Evolutionary conservation across 2,329 filamentous ascomycete species (phyloP), one percentile per base, ranked within the genome.

Genomic region (Fusarium temperatum): DNA sequence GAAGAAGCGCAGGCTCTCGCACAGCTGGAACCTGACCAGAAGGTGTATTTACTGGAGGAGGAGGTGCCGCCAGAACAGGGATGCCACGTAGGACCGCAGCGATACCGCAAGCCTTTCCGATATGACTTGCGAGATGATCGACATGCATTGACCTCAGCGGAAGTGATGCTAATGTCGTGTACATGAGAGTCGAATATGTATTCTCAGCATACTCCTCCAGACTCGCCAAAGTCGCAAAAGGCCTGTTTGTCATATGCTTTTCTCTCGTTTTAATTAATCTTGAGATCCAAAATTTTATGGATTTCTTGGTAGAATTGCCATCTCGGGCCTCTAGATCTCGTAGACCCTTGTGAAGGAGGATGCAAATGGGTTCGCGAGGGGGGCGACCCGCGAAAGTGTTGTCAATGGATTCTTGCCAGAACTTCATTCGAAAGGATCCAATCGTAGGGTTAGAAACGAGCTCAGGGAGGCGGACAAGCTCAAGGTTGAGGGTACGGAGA

Each of bases 91-190:
- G 85, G 0, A 98, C 89, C 3, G 96, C 93, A 6, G 91, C 88
- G 62, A 99, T 98, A 14, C 96, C 96, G 55, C 91, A 93, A 0
- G 96, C 95, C 80, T 99, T 99, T 59, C 96, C 96, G 66, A 98
- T 93, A 81, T 99, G 96, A 62, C 94, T 97, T 14, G 96, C 96
- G 24, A 99, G 87, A 83, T 99, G 96, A 79, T 99, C 96, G 47
- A 95, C 90, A 30, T 95, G 92, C 78, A 98, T 88, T 3, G 94
- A 97, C 15, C 91, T 89, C 78, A 98, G 86, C 1, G 94, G 93
- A 64, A 98, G 84, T 12, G 92, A 88, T 24, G 94, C 94, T 42
- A 98, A 85, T 1, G 93, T 96, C 71, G 97, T 88, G 81, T 99
- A 99, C 83, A 97, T 90, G 50, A 98, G 86, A 0, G 94, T 97